Conservation (phyloP, 1,284 basidiomycete species). For the Melanopsichium pennsylvanicum region DNA sequence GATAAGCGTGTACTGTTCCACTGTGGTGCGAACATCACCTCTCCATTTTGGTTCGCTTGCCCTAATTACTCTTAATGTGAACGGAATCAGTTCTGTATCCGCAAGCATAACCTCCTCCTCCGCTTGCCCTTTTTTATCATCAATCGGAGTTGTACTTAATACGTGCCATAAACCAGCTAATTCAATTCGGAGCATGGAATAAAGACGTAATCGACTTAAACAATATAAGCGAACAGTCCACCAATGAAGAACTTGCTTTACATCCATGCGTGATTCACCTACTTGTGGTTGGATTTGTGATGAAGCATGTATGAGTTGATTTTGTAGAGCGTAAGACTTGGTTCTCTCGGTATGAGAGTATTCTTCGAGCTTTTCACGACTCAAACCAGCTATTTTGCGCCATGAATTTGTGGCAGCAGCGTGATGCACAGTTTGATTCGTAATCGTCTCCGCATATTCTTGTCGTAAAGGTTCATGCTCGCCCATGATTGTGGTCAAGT, state of each 20-base stretch:
- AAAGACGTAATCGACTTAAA: slow-evolving; percentile 31
- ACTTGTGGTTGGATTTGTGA: too few species aligned
- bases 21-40: slow-evolving; percentile 2
- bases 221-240: slow-evolving; percentile 43
- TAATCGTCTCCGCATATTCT: not conserved
- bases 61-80: slow-evolving; percentile 19
- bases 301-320: not conserved
- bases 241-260: slow-evolving; percentile 26
- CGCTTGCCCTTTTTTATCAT: not conserved
- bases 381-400: slow-evolving; percentile 32
- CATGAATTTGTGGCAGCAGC: slow-evolving; percentile 28
- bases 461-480: not conserved
- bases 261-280: not conserved
- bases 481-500: not conserved
- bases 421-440: slow-evolving; percentile 4
- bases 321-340: not conserved
- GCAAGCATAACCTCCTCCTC: not conserved
- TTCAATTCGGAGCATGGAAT: slow-evolving; percentile 34
- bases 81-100: slow-evolving; percentile 17
- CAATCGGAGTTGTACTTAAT: not conserved
- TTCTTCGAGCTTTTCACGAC: slow-evolving; percentile 6
- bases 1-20: slow-evolving; percentile 17
- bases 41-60: slow-evolving; percentile 24
- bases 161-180: slow-evolving; percentile 28
- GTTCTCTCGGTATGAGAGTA: not conserved